Conservation (phyloP, 768 basidiomycete species). For the Auriscalpium microsporum region DNA sequence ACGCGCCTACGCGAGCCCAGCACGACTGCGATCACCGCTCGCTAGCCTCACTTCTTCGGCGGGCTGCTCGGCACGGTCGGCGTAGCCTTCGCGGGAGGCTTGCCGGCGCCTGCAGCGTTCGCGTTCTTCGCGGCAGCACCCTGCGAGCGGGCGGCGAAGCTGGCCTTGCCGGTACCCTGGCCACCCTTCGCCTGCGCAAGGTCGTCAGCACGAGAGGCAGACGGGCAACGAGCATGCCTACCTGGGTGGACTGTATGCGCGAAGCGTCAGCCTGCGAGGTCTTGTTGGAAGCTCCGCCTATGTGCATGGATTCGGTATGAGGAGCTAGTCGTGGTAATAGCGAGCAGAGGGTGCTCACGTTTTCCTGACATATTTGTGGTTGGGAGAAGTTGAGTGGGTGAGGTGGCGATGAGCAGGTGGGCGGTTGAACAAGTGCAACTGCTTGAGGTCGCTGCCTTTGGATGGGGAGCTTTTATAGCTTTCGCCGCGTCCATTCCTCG, state of each 20-base stretch:
- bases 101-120: neutral
- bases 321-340: neutral
- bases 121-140: neutral
- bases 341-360: neutral
- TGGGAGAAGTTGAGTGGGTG: neutral
- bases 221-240: neutral
- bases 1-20: no score
- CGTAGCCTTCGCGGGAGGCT: neutral
- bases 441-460: neutral
- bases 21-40: no score
- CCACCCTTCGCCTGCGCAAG: neutral
- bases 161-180: neutral
- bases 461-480: neutral
- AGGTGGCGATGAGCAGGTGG: neutral
- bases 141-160: neutral
- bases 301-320: neutral
- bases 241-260: neutral
- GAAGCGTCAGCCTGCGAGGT: neutral
- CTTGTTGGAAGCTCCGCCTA: neutral
- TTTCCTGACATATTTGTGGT: neutral
- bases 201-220: neutral
- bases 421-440: no score
- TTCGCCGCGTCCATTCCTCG: neutral
- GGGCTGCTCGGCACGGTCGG: neutral
- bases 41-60: neutral